Percentiles rank a stretch among this genome's conserved stretches.
Conservation (phyloP, 2,329 filamentous ascomycete genomes). For the Diaporthe sp. region DNA sequence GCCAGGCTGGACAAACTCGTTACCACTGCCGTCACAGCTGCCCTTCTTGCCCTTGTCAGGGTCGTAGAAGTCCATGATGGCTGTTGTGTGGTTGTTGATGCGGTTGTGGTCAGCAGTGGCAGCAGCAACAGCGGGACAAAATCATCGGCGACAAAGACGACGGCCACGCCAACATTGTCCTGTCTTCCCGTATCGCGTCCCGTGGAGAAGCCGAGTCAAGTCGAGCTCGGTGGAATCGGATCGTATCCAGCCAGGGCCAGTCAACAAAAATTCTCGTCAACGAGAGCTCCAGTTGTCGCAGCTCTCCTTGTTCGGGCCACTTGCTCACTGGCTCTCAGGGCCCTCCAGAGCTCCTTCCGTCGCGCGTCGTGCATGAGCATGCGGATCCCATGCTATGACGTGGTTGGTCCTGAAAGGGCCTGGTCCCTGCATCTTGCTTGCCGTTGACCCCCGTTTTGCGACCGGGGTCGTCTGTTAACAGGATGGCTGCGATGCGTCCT, state of each 20-base stretch:
- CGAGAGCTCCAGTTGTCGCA: conserved; percentile 19
- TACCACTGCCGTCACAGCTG: conserved; percentile 43
- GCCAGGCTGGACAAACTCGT: conserved; percentile 52
- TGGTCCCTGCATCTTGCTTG: conserved; percentile 28
- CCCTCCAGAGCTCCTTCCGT: conserved; percentile 33
- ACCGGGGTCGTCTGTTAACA: neutral
- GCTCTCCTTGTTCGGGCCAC: conserved; percentile 22
- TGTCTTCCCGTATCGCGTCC: conserved; percentile 3
- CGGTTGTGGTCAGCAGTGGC: conserved; percentile 22
- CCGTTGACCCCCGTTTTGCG: neutral
- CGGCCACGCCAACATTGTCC: conserved; percentile 15
- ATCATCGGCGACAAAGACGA: conserved; percentile 15
- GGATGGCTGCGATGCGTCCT: accelerated
- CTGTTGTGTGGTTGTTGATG: conserved; percentile 13
- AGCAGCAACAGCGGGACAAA: conserved; percentile 6
- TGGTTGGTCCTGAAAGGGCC: conserved; percentile 33
- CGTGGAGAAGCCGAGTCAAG: neutral
- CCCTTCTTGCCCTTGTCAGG: conserved; percentile 34
- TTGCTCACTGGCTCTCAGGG: conserved; percentile 9
- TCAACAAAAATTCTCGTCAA: conserved; percentile 29
- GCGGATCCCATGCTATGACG: conserved; percentile 37
- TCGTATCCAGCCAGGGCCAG: conserved; percentile 10
- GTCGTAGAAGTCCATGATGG: conserved; percentile 37
- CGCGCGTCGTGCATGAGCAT: conserved; percentile 21
- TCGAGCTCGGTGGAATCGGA: neutral